Base-by-base conservation (phyloP, 352 stramenopile genomes). In the Globisporangium nagaii region DNA sequence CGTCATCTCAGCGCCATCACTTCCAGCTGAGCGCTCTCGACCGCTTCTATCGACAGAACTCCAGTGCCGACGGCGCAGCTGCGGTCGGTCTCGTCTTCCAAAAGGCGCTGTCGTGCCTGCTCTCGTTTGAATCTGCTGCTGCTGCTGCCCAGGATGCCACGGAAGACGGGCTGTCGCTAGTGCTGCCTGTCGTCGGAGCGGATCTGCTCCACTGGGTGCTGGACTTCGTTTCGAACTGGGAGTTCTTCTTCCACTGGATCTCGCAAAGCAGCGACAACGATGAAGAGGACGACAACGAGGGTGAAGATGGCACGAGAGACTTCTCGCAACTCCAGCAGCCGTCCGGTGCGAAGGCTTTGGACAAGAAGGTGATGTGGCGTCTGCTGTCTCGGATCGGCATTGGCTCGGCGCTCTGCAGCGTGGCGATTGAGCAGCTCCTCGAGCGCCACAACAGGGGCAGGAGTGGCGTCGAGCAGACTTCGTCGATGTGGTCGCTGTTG, bases 171-270 rank as follows among this genome's bases (percentile, higher is more conserved):
- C 19, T 37, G 2, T 20, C 9, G 17, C 32, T 58, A 10, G 22
- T 19, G 11, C 11, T 58, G 2, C 28, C 57, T 27, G 7, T 47
- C 35, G 25, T 51, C 2, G 41, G 52, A n/a, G 51, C 49, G 1
- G 40, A 39, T 12, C 32, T 70, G 24, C 35, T 60, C 20, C 57
- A 65, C 30, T 85, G 74, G 74, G 39, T 82, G 4, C 28, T 68
- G 13, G 60, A 63, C 31, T 53, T 85, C 54, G 70, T 77, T 51
- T 76, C 74, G 27, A 80, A 80, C 34, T 65, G 63, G 64, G 78
- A 73, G 48, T 68, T 73, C 12, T 77, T 85, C 56, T 83, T 85
- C 43, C 60, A 70, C 30, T 85, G 74, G 74, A 65, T 85, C 22
- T 75, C 69, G 10, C 70, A 80, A 25, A 58, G 62, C 40, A 63